Base-by-base conservation (phyloP, 2,329 filamentous ascomycete genomes). In the Aspergillus caelatus region DNA sequence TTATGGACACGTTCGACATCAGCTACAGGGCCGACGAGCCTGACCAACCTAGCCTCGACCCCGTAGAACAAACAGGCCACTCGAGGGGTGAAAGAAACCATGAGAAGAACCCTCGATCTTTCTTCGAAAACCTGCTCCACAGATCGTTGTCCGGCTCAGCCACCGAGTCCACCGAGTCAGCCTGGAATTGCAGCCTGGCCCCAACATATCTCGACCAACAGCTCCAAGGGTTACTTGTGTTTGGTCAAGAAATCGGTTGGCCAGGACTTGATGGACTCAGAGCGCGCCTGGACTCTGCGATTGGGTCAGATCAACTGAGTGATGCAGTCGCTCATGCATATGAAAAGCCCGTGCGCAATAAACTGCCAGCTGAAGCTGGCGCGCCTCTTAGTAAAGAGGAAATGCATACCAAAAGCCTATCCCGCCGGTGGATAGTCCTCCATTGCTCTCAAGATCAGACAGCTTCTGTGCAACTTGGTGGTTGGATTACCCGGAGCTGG, bases 401-500 rank as follows among this genome's bases (percentile, higher is more conserved):
- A 10, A 75, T 74, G 68, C 78, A 77, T 61, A 70, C 67, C 45
- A 70, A 71, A 55, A 74, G 68, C 30, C 62, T 58, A 39, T 74
- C 71, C 12, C 71, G 70, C 28, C 74, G 72, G 19, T 65, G 72
- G 21, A 58, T 79, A 4, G 64, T 71, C 41, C 73, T 79, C 10
- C 69, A 72, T 32, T 56, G 45, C 58, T 43, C 53, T 1, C 53
- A 65, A 19, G 61, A 62, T 21, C 54, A 60, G 7, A n/a, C 32
- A 72, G 76, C 80, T 8, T n/a, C 28, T 21, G 48, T 32, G 26
- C 48, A 52, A 28, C 73, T 80, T 32, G 78, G 83, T 41, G 84
- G 84, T 11, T 87, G 85, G 85, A 77, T 87, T 3, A 85, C 83
- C 58, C 81, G 84, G 32, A 83, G 82, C 9, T 87, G 83, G 77